Conservation (phyloP, 306 rosid species). For the Citrullus colocynthis region DNA sequence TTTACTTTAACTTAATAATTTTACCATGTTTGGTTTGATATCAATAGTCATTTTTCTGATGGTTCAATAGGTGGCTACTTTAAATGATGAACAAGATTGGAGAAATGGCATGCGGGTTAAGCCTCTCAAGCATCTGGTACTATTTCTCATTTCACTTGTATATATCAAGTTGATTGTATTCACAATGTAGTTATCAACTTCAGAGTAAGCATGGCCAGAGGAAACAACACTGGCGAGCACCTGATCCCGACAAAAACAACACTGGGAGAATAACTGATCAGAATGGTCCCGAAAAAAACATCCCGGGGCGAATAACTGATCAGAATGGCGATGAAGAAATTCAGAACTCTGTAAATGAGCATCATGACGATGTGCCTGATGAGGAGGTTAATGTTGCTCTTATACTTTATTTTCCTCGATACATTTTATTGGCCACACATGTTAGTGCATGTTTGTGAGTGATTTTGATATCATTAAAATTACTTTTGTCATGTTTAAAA, state of each 20-base stretch:
- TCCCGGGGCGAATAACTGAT: conserved; percentile 31
- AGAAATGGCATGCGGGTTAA: conserved; percentile 94
- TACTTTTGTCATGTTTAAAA: no score
- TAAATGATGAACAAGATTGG: conserved; percentile 80
- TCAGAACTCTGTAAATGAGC: conserved; percentile 43
- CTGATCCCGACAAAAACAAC: conserved; percentile 53
- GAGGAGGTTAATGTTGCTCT: conserved; percentile 44
- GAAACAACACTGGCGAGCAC: conserved; percentile 49
- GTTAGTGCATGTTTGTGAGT: no score
- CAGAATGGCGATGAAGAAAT: conserved; percentile 45
- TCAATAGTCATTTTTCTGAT: background rate
- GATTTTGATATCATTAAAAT: no score
- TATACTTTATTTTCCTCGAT: background rate
- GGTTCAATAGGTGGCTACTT: conserved; percentile 49
- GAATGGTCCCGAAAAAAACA: conserved; percentile 47
- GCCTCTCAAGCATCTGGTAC: conserved; percentile 60
- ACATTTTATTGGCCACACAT: no score
- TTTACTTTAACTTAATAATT: background rate
- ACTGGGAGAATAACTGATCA: conserved; percentile 35
- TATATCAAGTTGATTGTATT: conserved; percentile 5
- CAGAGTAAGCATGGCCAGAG: conserved; percentile 59
- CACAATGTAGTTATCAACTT: conserved; percentile 15
- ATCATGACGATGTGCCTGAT: conserved; percentile 43
- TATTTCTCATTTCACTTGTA: background rate
- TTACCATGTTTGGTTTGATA: background rate